These are phyloP conservation scores for Epichloe gansuensis DNA, from an alignment of 2,329 filamentous ascomycete species.

Conservation along the genomic window DNA sequence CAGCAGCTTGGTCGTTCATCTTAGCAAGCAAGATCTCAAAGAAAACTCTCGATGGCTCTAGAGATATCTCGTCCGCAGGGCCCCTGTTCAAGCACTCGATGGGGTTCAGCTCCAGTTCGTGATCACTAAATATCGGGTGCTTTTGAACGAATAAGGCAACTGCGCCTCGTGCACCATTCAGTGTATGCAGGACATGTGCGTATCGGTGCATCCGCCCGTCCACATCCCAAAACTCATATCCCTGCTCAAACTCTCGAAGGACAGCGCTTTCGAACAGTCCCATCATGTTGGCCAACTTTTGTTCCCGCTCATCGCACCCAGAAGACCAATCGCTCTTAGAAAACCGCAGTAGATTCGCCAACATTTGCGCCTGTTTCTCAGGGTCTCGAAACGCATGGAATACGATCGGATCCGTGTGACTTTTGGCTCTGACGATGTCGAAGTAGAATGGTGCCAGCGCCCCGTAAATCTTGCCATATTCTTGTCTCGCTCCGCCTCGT, in stretches of 20 bases:
- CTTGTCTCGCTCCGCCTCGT: conserved; percentile 71
- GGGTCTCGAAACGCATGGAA: conserved; percentile 83
- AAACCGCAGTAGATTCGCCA: conserved; percentile 70
- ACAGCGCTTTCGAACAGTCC: conserved; percentile 84
- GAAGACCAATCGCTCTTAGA: conserved; percentile 67
- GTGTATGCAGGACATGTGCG: conserved; percentile 67
- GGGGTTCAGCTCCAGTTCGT: conserved; percentile 53
- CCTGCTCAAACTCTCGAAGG: conserved; percentile 82
- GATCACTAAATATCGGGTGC: conserved; percentile 69
- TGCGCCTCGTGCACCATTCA: conserved; percentile 70
- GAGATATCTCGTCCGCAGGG: conserved; percentile 52
- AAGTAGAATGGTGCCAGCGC: conserved; percentile 80
- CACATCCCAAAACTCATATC: conserved; percentile 78
- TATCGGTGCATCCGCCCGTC: conserved; percentile 83
- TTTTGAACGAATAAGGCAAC: conserved; percentile 82
- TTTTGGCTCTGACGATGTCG: conserved; percentile 61
- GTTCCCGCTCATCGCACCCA: conserved; percentile 59
- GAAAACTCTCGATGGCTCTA: conserved; percentile 72
- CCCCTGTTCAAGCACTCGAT: conserved; percentile 70
- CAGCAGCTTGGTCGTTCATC: conserved; percentile 67
- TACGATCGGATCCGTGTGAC: conserved; percentile 66
- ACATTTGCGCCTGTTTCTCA: conserved; percentile 80
- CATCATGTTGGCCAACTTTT: conserved; percentile 62
- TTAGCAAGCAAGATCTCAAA: conserved; percentile 63
- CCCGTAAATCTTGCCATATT: conserved; percentile 86